Conservation (phyloP, 1,284 basidiomycete genomes). For the Tilletia caries region DNA sequence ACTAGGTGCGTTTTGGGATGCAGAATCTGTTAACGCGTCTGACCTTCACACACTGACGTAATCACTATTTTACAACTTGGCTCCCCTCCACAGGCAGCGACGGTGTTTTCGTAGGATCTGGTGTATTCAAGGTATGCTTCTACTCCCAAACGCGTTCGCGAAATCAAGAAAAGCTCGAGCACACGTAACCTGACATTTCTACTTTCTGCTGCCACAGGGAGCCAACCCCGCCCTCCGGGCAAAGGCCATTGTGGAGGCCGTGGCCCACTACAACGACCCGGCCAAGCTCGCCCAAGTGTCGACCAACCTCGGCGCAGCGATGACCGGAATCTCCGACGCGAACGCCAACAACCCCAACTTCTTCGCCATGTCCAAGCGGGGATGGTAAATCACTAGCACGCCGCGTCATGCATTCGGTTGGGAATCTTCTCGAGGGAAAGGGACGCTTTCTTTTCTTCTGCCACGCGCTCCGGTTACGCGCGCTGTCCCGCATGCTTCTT, state of each 20-base stretch:
- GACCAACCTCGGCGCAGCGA: conserved; percentile 81
- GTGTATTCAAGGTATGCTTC: conserved; percentile 35
- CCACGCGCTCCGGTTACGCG: too few species aligned
- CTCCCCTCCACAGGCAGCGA: conserved; percentile 64
- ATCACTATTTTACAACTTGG: background rate
- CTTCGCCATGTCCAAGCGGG: conserved; percentile 45
- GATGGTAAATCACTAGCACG: conserved; percentile 33
- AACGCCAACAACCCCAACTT: conserved; percentile 61
- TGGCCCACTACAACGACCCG: conserved; percentile 73
- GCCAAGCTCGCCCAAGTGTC: conserved; percentile 65
- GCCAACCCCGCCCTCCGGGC: conserved; percentile 91
- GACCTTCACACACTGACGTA: background rate
- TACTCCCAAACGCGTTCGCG: background rate
- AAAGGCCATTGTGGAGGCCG: conserved; percentile 94
- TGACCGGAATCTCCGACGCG: conserved; percentile 70
- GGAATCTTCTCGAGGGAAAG: too few species aligned
- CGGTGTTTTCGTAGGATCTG: conserved; percentile 64
- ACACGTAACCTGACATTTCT: background rate
- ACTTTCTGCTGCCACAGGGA: conserved; percentile 56
- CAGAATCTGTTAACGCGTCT: background rate
- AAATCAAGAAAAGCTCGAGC: background rate
- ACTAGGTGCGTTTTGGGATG: conserved; percentile 58
- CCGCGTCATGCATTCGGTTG: too few species aligned
- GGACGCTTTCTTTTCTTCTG: too few species aligned
- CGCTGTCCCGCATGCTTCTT: too few species aligned